A percentile compares a stretch with the other conserved stretches of the same genome.
phyloP scores from a whole-genome alignment of 192 early-diverging fungal genomes.

The Oehlia diaphana region DNA sequence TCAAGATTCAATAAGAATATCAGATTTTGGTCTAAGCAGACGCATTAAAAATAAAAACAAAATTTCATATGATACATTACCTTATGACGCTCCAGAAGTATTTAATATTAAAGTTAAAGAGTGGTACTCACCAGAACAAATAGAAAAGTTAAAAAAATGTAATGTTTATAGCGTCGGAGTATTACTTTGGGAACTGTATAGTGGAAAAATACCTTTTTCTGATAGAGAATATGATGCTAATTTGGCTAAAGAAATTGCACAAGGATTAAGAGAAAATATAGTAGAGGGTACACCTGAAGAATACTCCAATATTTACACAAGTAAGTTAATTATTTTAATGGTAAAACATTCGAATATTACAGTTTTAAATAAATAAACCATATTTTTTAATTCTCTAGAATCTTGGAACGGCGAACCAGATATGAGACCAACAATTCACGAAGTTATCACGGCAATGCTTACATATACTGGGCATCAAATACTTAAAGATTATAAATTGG shows the following conservation, averaged over 20 bases:
- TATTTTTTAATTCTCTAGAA: too few relatives aligned
- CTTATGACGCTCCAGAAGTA: neutral
- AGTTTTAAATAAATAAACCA: too few relatives aligned
- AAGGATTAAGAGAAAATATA: neutral
- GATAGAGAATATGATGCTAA: neutral
- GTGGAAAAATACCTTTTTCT: neutral
- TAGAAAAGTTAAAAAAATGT: neutral
- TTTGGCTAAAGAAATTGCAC: neutral
- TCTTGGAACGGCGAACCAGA: too few relatives aligned
- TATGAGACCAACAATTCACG: too few relatives aligned
- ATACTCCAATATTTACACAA: neutral
- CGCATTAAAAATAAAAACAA: too few relatives aligned
- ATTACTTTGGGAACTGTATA: neutral
- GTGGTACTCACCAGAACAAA: too few relatives aligned
- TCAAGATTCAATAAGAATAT: neutral
- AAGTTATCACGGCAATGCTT: too few relatives aligned
- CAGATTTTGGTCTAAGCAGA: neutral
- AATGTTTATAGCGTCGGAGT: neutral
- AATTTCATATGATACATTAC: neutral
- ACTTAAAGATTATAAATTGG: too few relatives aligned
- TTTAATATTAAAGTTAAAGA: neutral
- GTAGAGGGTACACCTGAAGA: neutral
- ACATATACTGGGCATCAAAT: too few relatives aligned
- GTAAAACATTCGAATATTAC: too few relatives aligned
- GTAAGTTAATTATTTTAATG: too few relatives aligned